A percentile compares a stretch with the other conserved stretches of the same genome.
Conservation (phyloP, 1,284 basidiomycete species). For the Kwoniella shivajii region DNA sequence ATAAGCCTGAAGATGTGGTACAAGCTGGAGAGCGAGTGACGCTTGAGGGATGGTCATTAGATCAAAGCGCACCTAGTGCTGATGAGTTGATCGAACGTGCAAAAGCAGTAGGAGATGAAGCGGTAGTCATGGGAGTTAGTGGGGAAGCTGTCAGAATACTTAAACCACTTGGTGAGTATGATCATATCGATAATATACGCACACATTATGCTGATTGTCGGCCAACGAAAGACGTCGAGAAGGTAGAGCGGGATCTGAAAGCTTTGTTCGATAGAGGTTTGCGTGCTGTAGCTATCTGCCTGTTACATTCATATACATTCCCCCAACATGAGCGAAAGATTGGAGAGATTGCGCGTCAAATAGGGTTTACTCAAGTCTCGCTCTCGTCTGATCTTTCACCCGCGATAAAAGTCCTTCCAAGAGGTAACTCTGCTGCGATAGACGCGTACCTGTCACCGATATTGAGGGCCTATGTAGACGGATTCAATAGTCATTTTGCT, state of each 20-base stretch:
- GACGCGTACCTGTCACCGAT: constrained; percentile 60
- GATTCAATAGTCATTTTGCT: constrained; percentile 51
- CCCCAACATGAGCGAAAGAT: constrained; percentile 27
- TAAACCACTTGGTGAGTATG: constrained; percentile 22
- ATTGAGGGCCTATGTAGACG: constrained; percentile 53
- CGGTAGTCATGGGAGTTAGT: constrained; percentile 26
- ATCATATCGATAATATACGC: neutral
- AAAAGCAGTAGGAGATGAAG: constrained; percentile 1
- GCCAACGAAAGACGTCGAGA: constrained; percentile 8
- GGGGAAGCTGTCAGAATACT: constrained; percentile 32
- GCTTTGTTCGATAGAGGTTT: constrained; percentile 23
- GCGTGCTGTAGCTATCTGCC: constrained; percentile 27
- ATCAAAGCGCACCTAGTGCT: constrained; percentile 19
- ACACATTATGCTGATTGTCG: neutral
- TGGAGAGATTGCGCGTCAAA: constrained; percentile 22
- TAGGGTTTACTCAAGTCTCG: constrained; percentile 38
- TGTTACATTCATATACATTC: constrained; percentile 34
- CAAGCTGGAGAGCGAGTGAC: constrained; percentile 30
- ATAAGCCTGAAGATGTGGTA: constrained; percentile 28
- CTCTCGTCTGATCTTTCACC: constrained; percentile 29
- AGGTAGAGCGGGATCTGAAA: constrained; percentile 20
- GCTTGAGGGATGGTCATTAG: constrained; percentile 28
- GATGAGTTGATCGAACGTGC: constrained; percentile 17
- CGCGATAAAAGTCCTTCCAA: constrained; percentile 53
- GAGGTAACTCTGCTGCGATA: constrained; percentile 57